Percentiles rank a stretch among this genome's conserved stretches.
These are phyloP conservation scores for Xerocomus nothofagi DNA, from an alignment of 1,284 basidiomycete species.

Conservation along the genomic window DNA sequence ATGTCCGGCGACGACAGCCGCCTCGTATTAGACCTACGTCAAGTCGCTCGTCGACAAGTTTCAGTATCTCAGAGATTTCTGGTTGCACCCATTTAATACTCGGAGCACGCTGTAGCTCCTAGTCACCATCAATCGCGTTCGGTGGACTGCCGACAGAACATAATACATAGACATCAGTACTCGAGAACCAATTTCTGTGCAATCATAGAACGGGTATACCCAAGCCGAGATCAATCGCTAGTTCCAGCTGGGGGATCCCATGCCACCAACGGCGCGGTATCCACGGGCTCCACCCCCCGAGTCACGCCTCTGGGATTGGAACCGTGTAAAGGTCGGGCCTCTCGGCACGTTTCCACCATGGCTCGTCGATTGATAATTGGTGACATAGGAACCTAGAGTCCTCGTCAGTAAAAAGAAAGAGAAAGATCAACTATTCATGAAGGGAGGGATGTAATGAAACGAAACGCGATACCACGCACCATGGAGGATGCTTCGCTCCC, in stretches of 20 bases:
- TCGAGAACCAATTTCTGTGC: not conserved
- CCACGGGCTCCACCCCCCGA: not conserved
- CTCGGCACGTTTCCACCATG: conserved; percentile 20
- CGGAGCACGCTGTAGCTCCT: too few species aligned
- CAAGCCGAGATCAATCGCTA: not conserved
- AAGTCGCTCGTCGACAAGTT: too few species aligned
- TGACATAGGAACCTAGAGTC: conserved; percentile 9
- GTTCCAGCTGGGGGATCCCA: not conserved
- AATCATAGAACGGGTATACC: not conserved
- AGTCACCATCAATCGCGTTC: too few species aligned
- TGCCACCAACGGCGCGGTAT: not conserved
- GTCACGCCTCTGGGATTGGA: conserved; percentile 15
- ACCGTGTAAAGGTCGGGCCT: conserved; percentile 6
- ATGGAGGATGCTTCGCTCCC: conserved; percentile 6
- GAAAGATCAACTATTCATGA: too few species aligned
- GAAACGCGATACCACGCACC: conserved; percentile 11
- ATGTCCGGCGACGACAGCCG: too few species aligned
- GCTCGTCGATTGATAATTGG: conserved; percentile 26
- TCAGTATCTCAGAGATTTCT: too few species aligned
- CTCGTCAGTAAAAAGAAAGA: not conserved
- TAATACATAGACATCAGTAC: too few species aligned
- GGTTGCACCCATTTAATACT: too few species aligned
- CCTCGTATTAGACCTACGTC: too few species aligned
- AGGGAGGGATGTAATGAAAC: too few species aligned
- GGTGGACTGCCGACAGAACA: too few species aligned